phyloP scores from a whole-genome alignment of 2,329 filamentous ascomycete genomes.

The Magnaporthiopsis rhizophila region DNA sequence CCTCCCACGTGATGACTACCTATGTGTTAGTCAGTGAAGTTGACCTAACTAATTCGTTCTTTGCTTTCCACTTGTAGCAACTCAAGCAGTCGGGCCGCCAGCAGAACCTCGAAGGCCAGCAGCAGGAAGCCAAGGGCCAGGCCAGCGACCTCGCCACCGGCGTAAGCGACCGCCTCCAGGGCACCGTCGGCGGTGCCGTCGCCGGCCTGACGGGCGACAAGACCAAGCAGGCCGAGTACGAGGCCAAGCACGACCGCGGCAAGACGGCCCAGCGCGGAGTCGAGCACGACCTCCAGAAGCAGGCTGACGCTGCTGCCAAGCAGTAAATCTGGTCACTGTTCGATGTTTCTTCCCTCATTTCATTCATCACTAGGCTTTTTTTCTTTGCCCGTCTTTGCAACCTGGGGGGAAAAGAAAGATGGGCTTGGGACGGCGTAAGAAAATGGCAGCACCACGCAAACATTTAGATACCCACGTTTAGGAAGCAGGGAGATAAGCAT shows the following conservation, averaged over 20 bases:
- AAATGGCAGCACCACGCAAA: background rate
- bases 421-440: background rate
- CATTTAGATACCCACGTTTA: slow-evolving; percentile 4
- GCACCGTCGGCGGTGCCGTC: slow-evolving; percentile 58
- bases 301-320: slow-evolving; percentile 39
- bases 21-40: no score
- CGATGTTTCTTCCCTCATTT: background rate
- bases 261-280: slow-evolving; percentile 76
- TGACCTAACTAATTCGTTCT: no score
- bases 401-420: no score
- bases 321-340: no score
- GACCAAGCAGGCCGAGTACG: slow-evolving; percentile 54
- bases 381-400: background rate
- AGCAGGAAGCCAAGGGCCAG: slow-evolving; percentile 77
- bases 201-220: slow-evolving; percentile 67
- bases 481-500: background rate
- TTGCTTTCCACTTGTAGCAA: slow-evolving; percentile 28
- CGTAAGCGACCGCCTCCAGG: slow-evolving; percentile 56
- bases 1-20: no score
- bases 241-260: slow-evolving; percentile 67
- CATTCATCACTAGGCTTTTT: background rate
- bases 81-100: slow-evolving; percentile 66
- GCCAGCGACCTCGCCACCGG: slow-evolving; percentile 66
- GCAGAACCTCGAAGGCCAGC: slow-evolving; percentile 75
- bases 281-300: slow-evolving; percentile 72